Conservation (phyloP, 2,329 filamentous ascomycete species). For the Tolypocladium tundrense region DNA sequence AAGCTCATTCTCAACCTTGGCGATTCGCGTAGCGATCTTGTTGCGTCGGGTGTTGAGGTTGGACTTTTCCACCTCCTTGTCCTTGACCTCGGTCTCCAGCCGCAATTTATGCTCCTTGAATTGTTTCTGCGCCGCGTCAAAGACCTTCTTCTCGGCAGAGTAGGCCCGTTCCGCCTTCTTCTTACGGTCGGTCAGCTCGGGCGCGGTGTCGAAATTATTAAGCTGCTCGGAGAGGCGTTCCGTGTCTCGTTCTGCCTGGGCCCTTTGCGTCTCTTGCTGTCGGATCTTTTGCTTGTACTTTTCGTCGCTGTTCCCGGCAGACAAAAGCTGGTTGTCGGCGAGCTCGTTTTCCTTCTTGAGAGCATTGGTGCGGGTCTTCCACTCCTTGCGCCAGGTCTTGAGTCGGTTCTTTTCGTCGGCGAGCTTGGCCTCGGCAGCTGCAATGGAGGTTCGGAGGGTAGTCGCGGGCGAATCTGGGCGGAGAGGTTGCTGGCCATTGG, state of each 20-base stretch:
- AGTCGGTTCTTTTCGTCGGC: conserved; percentile 58
- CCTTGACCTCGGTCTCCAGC: conserved; percentile 52
- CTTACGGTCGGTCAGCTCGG: conserved; percentile 50
- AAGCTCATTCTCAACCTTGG: conserved; percentile 63
- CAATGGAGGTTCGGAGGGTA: conserved; percentile 67
- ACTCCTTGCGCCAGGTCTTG: conserved; percentile 64
- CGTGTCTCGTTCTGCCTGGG: conserved; percentile 50
- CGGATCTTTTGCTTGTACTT: conserved; percentile 64
- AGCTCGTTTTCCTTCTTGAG: conserved; percentile 66
- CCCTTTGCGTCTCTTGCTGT: conserved; percentile 65
- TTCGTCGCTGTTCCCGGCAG: conserved; percentile 64
- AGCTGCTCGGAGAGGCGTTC: conserved; percentile 45
- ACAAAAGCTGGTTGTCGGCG: conserved; percentile 54
- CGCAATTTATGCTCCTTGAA: conserved; percentile 50
- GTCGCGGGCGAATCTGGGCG: conserved; percentile 68
- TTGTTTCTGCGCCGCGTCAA: conserved; percentile 44
- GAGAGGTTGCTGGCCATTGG: conserved; percentile 46
- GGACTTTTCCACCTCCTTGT: conserved; percentile 53
- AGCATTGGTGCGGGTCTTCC: conserved; percentile 56
- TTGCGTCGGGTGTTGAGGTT: conserved; percentile 58
- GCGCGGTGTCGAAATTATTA: conserved; percentile 53
- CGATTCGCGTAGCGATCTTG: conserved; percentile 60
- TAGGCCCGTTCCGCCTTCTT: conserved; percentile 42
- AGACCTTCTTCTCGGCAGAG: conserved; percentile 46
- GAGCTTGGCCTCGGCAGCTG: conserved; percentile 59